phyloP scores from a whole-genome alignment of 2,329 filamentous ascomycete genomes.

The Monosporascus cannonballus region DNA sequence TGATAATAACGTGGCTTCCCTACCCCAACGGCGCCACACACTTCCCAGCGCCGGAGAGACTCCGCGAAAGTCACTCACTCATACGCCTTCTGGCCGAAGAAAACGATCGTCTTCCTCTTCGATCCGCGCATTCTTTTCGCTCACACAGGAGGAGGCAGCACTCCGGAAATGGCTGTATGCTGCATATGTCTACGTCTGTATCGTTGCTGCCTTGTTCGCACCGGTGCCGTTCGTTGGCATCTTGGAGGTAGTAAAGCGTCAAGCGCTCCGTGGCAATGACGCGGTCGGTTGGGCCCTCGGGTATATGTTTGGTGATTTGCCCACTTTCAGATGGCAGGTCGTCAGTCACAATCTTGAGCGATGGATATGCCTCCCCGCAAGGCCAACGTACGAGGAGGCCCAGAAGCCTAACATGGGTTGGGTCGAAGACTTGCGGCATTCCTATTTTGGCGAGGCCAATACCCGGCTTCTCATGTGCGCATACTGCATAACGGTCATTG shows the following conservation, averaged over 20 bases:
- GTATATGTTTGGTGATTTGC: conserved; percentile 78
- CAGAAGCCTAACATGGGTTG: conserved; percentile 47
- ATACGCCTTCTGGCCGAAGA: conserved; percentile 58
- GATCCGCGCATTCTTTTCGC: conserved; percentile 67
- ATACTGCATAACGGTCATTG: conserved; percentile 69
- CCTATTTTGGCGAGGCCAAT: conserved; percentile 67
- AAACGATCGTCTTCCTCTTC: conserved; percentile 60
- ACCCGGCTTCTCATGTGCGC: conserved; percentile 69
- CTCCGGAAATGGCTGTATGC: conserved; percentile 81
- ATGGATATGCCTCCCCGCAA: conserved; percentile 69
- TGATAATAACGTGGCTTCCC: conserved; percentile 8
- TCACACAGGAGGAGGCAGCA: conserved; percentile 73
- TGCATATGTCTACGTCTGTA: conserved; percentile 64
- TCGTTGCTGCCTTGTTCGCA: conserved; percentile 59
- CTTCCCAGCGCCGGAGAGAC: conserved; percentile 37
- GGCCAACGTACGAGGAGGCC: conserved; percentile 19
- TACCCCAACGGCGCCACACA: conserved; percentile 40
- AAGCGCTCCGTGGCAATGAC: conserved; percentile 66
- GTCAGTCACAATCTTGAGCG: conserved; percentile 60
- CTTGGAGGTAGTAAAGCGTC: conserved; percentile 58
- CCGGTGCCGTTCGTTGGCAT: conserved; percentile 47
- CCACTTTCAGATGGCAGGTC: conserved; percentile 65
- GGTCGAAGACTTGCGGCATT: conserved; percentile 59
- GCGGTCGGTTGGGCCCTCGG: conserved; percentile 89
- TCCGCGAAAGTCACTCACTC: conserved; percentile 35